Base-by-base conservation (phyloP, 2,329 filamentous ascomycete species). In the Aspergillus sp. region DNA sequence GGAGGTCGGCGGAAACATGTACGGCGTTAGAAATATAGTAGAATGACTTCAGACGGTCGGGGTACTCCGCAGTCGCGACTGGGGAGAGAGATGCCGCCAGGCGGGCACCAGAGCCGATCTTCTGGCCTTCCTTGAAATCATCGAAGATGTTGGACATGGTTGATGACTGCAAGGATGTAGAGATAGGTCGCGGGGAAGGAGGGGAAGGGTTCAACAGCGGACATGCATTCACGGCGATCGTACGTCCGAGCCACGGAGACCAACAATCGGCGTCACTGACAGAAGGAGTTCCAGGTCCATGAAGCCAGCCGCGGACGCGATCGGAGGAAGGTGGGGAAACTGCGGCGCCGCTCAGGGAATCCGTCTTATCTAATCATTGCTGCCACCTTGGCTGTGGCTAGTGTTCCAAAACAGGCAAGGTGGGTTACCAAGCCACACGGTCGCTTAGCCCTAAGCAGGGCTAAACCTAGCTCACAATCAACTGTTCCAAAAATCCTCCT, bases 11-110 rank as follows among this genome's bases (percentile, higher is more conserved):
- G 64, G 88, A 87, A 53, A 88, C 81, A 68, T 86, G 86, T 65
- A 86, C 83, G 50, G 82, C 76, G 71, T 90, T 91, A 49, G 90
- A 89, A 68, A 87, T 87, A 67, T 87, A 85, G 78, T 87, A 88
- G 68, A 97, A 89, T 45, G 84, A 84, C 69, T 85, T 84, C 47
- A 97, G 80, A 59, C 87, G 87, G 59, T 87, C 82, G 41, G 88
- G 85, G 60, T 91, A 81, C 50, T 84, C 78, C 30, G 81, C 69
- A 4, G 89, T 85, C 52, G 89, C 76, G 60, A 89, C 82, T 38
- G 94, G 93, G 13, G 86, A 89, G 60, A 98, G 80, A 9, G 90
- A 90, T 61, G 86, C 84, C 19, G 92, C 89, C 39, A 98, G 84
- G 52, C 83, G 82, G 69, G 90, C 89, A 62, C 92, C 92, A 72